phyloP scores from a whole-genome alignment of 257 asterid species.

The Solanum arcanum region DNA sequence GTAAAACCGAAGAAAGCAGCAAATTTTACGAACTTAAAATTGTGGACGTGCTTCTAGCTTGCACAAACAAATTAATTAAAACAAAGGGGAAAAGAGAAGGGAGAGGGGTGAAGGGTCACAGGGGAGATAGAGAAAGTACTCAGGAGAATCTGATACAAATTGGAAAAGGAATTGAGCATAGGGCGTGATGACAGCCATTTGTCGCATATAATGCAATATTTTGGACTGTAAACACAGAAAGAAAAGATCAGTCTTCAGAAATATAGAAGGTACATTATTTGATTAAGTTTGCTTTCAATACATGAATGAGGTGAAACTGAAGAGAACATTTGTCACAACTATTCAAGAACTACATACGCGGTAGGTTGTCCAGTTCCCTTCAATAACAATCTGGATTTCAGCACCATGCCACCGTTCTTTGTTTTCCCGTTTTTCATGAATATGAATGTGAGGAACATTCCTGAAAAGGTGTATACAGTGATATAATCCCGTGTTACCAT shows the following conservation, averaged over 20 bases:
- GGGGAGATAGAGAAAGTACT: slow-evolving; percentile 39
- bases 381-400: slow-evolving; percentile 83
- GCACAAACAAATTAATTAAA: background rate
- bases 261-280: background rate
- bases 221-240: slow-evolving; percentile 55
- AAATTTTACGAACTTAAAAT: background rate
- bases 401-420: slow-evolving; percentile 83
- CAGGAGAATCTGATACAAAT: slow-evolving; percentile 74
- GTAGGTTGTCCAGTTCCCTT: slow-evolving; percentile 88
- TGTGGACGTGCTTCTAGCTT: background rate
- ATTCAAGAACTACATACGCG: slow-evolving; percentile 44
- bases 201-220: slow-evolving; percentile 89
- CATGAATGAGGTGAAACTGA: background rate
- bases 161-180: slow-evolving; percentile 82
- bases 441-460: slow-evolving; percentile 82
- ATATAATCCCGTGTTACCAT: background rate
- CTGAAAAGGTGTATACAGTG: slow-evolving; percentile 15
- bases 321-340: background rate
- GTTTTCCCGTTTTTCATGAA: slow-evolving; percentile 59
- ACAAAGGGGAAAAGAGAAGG: background rate
- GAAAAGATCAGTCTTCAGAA: background rate
- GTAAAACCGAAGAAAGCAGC: background rate
- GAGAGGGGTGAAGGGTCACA: background rate
- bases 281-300: background rate
- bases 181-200: slow-evolving; percentile 94